Percentiles rank a stretch among this genome's conserved stretches.
Evolutionary conservation across 2,329 filamentous ascomycete species (phyloP).

Genomic region (Cladosporium sphaerospermum): DNA sequence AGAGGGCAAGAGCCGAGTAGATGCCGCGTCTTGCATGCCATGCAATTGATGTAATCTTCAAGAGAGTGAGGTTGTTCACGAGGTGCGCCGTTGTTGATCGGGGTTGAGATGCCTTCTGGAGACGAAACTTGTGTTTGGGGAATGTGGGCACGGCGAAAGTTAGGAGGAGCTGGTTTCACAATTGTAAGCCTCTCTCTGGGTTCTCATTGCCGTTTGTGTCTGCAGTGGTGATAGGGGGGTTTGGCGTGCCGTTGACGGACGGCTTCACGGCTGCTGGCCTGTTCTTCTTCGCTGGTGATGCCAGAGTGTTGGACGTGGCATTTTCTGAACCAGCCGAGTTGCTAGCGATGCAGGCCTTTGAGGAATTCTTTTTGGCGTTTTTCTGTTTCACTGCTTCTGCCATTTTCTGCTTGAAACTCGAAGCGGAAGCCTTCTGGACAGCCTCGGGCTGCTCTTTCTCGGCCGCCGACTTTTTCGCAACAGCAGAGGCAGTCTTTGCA

Average conservation of each 20-base stretch:
- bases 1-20: conserved; percentile 54
- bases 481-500: not conserved
- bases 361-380: too few species aligned
- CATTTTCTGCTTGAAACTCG: conserved; percentile 18
- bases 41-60: conserved; percentile 36
- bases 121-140: conserved; percentile 10
- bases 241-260: too few species aligned
- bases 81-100: not conserved
- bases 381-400: too few species aligned
- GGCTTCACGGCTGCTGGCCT: too few species aligned
- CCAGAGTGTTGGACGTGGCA: not conserved
- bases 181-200: conserved; percentile 4
- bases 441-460: conserved; percentile 2
- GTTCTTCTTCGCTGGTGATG: not conserved
- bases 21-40: conserved; percentile 51
- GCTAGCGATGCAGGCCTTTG: too few species aligned
- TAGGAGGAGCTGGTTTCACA: conserved; percentile 11
- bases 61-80: conserved; percentile 12
- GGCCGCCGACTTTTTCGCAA: not conserved
- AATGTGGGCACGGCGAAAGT: conserved; percentile 20
- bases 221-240: not conserved
- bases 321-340: not conserved
- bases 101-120: not conserved
- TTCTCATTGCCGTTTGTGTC: not conserved
- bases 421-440: conserved; percentile 13